A percentile compares a stretch with the other conserved stretches of the same genome.
Evolutionary conservation across 106 monocot genomes (phyloP).

Genomic region (Dendrobium nobile): DNA sequence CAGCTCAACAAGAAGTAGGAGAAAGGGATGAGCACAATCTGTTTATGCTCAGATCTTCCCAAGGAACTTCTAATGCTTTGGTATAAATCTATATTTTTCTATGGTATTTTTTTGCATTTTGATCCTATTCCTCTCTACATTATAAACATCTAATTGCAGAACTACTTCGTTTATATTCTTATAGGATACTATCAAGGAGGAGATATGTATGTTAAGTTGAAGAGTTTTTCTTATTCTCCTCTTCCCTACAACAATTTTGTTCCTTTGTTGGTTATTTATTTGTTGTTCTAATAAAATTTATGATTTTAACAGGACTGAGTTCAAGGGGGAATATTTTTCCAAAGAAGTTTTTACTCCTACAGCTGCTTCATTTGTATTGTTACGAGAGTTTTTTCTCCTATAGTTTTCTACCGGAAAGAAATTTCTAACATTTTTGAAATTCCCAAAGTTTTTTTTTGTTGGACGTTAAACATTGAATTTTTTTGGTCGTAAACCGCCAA

Average conservation of each 20-base stretch:
- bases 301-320: conserved; percentile 51
- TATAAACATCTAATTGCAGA: conserved; percentile 27
- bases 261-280: not conserved
- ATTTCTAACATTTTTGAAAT: too few species aligned
- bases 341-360: conserved; percentile 56
- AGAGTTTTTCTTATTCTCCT: not conserved
- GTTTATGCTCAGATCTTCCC: not conserved
- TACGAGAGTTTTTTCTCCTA: too few species aligned
- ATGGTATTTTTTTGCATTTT: not conserved
- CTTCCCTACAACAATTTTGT: not conserved
- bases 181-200: conserved; percentile 98
- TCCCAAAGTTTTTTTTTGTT: too few species aligned
- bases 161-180: conserved; percentile 92
- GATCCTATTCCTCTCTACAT: not conserved
- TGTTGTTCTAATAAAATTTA: conserved; percentile 4
- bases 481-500: too few species aligned
- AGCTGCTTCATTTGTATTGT: too few species aligned
- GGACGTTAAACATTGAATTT: too few species aligned
- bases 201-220: conserved; percentile 67
- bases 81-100: not conserved
- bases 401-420: too few species aligned
- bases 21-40: not conserved
- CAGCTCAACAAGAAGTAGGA: conserved; percentile 91
- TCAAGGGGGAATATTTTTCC: conserved; percentile 72
- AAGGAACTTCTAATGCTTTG: not conserved